Conservation (phyloP, 2,329 filamentous ascomycete species). For the Talaromyces sp. region DNA sequence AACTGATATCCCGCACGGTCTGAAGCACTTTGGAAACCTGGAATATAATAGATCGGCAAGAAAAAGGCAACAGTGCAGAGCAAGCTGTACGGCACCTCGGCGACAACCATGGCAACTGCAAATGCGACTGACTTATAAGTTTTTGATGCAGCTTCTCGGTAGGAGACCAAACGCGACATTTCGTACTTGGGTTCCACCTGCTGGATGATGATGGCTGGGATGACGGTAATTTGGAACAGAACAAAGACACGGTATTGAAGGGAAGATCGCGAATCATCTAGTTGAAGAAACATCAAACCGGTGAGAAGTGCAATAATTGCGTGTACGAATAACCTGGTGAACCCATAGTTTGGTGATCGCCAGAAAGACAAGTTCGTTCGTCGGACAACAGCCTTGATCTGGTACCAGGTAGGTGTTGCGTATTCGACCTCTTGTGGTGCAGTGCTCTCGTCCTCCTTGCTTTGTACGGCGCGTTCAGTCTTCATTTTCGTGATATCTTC, state of each 20-base stretch:
- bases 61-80: constrained; percentile 79
- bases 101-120: constrained; percentile 70
- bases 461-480: constrained; percentile 52
- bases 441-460: constrained; percentile 36
- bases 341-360: constrained; percentile 83
- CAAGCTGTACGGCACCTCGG: constrained; percentile 79
- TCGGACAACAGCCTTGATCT: constrained; percentile 69
- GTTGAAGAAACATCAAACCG: constrained; percentile 73
- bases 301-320: constrained; percentile 72
- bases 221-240: constrained; percentile 80
- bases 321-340: constrained; percentile 83
- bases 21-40: constrained; percentile 62
- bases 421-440: constrained; percentile 66
- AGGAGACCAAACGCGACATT: constrained; percentile 74
- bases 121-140: constrained; percentile 82
- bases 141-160: constrained; percentile 79
- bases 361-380: constrained; percentile 77
- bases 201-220: constrained; percentile 76
- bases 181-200: constrained; percentile 84
- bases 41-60: constrained; percentile 79
- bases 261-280: constrained; percentile 70
- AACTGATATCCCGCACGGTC: constrained; percentile 79
- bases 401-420: constrained; percentile 73
- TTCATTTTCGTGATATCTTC: constrained; percentile 65
- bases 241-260: constrained; percentile 85